Percentiles rank a stretch among this genome's conserved stretches.
Conservation (phyloP, 768 basidiomycete species). For the Serendipita sp. region DNA sequence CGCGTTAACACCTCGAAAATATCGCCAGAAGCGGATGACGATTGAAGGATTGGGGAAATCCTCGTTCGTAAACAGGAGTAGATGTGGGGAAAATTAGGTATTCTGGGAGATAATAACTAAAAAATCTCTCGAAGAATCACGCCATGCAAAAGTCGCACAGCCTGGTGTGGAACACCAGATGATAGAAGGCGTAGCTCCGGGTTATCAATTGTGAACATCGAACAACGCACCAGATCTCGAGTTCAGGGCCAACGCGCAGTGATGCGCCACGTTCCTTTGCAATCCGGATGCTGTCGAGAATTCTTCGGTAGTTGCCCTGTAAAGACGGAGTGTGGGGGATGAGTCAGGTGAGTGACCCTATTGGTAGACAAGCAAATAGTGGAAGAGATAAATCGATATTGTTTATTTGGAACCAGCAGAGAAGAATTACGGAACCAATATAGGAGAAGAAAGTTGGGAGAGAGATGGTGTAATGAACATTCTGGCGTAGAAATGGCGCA, state of each 20-base stretch:
- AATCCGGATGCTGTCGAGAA: conserved; percentile 69
- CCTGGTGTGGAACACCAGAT: background rate
- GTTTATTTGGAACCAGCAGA: background rate
- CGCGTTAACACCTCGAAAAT: background rate
- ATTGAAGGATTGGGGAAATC: background rate
- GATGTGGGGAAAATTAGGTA: background rate
- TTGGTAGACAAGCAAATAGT: too few species aligned
- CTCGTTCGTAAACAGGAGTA: background rate
- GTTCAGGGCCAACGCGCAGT: conserved; percentile 86
- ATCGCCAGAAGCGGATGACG: background rate
- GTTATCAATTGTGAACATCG: conserved; percentile 10
- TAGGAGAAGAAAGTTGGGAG: background rate
- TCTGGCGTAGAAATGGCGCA: too few species aligned
- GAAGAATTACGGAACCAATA: background rate
- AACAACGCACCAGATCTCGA: conserved; percentile 71
- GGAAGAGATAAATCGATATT: background rate
- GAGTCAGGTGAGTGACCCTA: background rate
- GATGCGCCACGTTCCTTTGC: conserved; percentile 82
- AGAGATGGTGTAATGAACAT: background rate
- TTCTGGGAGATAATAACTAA: background rate
- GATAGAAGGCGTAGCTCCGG: background rate
- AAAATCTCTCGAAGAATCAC: too few species aligned
- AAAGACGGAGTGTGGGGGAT: background rate
- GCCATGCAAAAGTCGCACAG: background rate
- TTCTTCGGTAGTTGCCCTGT: conserved; percentile 87